Base-by-base conservation (phyloP, 768 basidiomycete genomes). In the Termitomyces eurrhizus region DNA sequence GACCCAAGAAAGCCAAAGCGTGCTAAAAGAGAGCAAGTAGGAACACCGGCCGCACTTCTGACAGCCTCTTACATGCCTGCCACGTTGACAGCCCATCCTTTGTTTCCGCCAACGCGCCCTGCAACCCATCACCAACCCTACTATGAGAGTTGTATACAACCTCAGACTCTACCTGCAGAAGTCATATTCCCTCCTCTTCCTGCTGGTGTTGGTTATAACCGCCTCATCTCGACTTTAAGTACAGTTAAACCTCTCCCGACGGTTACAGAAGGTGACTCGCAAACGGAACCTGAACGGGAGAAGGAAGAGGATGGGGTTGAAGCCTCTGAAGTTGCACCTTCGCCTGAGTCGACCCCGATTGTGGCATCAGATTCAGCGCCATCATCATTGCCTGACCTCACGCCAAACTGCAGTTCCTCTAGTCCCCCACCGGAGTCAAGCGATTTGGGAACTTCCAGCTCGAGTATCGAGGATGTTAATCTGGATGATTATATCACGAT, bases 151-250 rank as follows among this genome's bases (percentile, higher is more conserved):
- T 86, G 84, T 60, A 60, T 82, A 48, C 77, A 78, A 60, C 76
- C 77, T 16, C 80, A 82, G 56, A 67, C 69, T 21, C 54, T 80
- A 5, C 79, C 86, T 6, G 78, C 85, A 8, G 89, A 89, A 36
- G 78, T 89, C 35, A 83, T 91, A 37, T 91, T 91, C 70, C 90
- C 90, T 53, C 87, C 88, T 1, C 72, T 91, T 3, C 90, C 89
- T 16, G 74, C 84, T 6, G 74, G 72, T 13, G 71, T 76, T 57
- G 72, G 73, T 6, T 74, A 74, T 59, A 70, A 68, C 64, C 61
- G 73, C 63, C 61, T 74, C 9, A 60, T 68, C 33, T 62, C 68
- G 44, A 61, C 61, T 58, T 68, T 71, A 29, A 60, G 62, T 53
- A 62, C 68, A 1, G 57, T 64, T 41, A 60, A 69, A 16, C 67